Percentiles rank a stretch among this genome's conserved stretches.
phyloP scores from a whole-genome alignment of 768 basidiomycete genomes.

The Gautieria morchelliformis region DNA sequence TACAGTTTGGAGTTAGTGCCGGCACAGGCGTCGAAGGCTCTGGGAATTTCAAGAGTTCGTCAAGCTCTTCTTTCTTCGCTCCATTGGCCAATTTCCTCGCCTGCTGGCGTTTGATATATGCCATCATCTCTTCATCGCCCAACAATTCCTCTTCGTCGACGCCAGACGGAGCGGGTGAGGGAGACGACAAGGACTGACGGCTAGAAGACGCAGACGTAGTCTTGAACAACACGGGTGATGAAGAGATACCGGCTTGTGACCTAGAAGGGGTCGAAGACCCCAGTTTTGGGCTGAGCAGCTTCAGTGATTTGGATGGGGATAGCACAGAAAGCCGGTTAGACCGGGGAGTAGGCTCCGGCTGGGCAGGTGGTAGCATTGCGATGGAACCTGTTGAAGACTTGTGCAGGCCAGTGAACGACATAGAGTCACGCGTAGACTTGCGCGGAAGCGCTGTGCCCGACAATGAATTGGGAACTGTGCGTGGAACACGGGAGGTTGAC shows the following conservation, averaged over 20 bases:
- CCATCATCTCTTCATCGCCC: slow-evolving; percentile 96
- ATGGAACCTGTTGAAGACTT: slow-evolving; percentile 79
- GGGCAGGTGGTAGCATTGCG: slow-evolving; percentile 33
- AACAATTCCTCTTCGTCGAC: slow-evolving; percentile 79
- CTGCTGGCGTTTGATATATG: slow-evolving; percentile 85
- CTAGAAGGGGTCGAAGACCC: slow-evolving; percentile 49
- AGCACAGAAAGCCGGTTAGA: slow-evolving; percentile 69
- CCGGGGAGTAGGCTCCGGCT: slow-evolving; percentile 26
- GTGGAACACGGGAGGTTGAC: slow-evolving; percentile 52
- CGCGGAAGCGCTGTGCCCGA: slow-evolving; percentile 40
- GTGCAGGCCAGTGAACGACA: slow-evolving; percentile 67
- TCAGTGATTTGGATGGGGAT: slow-evolving; percentile 77
- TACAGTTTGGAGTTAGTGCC: slow-evolving; percentile 63
- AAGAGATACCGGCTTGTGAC: slow-evolving; percentile 39
- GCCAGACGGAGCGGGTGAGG: slow-evolving; percentile 66
- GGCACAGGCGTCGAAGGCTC: slow-evolving; percentile 70
- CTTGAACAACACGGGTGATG: slow-evolving; percentile 34
- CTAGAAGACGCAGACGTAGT: slow-evolving; percentile 50
- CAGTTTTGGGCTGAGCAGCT: slow-evolving; percentile 72
- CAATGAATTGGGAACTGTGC: slow-evolving; percentile 46
- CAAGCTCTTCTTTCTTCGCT: slow-evolving; percentile 77
- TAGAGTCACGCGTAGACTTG: slow-evolving; percentile 68
- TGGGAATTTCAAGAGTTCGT: slow-evolving; percentile 85
- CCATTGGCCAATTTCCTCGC: slow-evolving; percentile 79
- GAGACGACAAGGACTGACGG: slow-evolving; percentile 69